Percentiles rank a stretch among this genome's conserved stretches.
Evolutionary conservation across 2,329 filamentous ascomycete genomes (phyloP).

Genomic region (Colletotrichum sp.): DNA sequence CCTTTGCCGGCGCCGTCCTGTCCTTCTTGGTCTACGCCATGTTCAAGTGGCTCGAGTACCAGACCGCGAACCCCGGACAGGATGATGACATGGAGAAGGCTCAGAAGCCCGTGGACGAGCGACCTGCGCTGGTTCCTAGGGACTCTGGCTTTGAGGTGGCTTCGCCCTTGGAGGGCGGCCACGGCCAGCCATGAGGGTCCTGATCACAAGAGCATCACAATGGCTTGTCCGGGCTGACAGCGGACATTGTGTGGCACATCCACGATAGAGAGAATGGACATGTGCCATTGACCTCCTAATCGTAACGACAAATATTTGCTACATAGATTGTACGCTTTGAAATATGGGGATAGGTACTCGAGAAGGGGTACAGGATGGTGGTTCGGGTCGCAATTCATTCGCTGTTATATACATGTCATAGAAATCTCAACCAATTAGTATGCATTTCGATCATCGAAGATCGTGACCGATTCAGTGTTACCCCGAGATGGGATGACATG

Average conservation of each 20-base stretch:
- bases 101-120: not conserved
- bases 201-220: not conserved
- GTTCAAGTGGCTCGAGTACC: not conserved
- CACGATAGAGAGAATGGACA: not conserved
- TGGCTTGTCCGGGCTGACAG: not conserved
- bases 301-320: not conserved
- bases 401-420: not conserved
- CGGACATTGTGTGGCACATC: not conserved
- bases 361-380: not conserved
- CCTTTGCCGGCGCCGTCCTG: not conserved
- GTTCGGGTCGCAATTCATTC: not conserved
- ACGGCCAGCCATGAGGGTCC: not conserved
- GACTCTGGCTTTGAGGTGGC: not conserved
- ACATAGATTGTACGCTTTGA: not conserved
- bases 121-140: not conserved
- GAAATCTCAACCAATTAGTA: not conserved
- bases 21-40: not conserved
- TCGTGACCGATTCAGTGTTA: not conserved
- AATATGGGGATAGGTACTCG: not conserved
- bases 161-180: not conserved
- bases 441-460: not conserved
- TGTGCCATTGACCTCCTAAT: not conserved
- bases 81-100: not conserved
- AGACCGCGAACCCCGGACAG: not conserved
- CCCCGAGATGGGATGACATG: not conserved